Conservation (phyloP, 2,329 filamentous ascomycete genomes). For the Fusarium sambucinum region DNA sequence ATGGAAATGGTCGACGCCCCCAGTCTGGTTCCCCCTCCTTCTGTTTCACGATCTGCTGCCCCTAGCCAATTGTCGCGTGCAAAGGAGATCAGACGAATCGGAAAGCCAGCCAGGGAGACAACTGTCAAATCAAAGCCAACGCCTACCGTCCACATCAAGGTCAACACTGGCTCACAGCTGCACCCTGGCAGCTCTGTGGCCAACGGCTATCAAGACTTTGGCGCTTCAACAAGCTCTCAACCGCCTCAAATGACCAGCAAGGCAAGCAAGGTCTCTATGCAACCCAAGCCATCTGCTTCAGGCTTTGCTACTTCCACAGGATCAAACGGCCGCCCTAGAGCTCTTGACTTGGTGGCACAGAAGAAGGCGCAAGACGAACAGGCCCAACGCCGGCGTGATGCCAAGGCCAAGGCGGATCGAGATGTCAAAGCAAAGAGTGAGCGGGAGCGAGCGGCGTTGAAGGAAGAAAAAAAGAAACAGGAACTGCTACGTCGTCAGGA, state of each 20-base stretch:
- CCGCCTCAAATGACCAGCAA: conserved; percentile 69
- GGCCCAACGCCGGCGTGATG: conserved; percentile 80
- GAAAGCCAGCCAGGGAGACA: conserved; percentile 72
- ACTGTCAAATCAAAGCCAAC: conserved; percentile 71
- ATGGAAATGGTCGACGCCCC: conserved; percentile 69
- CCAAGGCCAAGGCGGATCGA: conserved; percentile 83
- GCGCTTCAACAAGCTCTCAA: conserved; percentile 50
- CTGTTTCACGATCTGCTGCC: conserved; percentile 65
- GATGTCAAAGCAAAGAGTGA: conserved; percentile 76
- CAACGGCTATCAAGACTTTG: conserved; percentile 65
- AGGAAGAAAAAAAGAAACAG: conserved; percentile 69
- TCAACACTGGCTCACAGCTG: conserved; percentile 74
- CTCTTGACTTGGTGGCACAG: conserved; percentile 79
- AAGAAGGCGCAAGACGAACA: conserved; percentile 86
- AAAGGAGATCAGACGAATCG: conserved; percentile 68
- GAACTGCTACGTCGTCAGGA: conserved; percentile 72
- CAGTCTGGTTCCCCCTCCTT: conserved; percentile 69
- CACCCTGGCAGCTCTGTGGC: conserved; percentile 70
- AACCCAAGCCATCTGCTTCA: conserved; percentile 66
- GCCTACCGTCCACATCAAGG: conserved; percentile 74
- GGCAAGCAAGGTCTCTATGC: conserved; percentile 74
- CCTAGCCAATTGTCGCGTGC: conserved; percentile 62
- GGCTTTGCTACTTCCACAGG: conserved; percentile 70
- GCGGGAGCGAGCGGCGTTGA: conserved; percentile 58
- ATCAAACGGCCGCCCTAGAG: conserved; percentile 75